A percentile compares a stretch with the other conserved stretches of the same genome.
Conservation (phyloP, 2,329 filamentous ascomycete species). For the Neofusicoccum kwambonambiense region DNA sequence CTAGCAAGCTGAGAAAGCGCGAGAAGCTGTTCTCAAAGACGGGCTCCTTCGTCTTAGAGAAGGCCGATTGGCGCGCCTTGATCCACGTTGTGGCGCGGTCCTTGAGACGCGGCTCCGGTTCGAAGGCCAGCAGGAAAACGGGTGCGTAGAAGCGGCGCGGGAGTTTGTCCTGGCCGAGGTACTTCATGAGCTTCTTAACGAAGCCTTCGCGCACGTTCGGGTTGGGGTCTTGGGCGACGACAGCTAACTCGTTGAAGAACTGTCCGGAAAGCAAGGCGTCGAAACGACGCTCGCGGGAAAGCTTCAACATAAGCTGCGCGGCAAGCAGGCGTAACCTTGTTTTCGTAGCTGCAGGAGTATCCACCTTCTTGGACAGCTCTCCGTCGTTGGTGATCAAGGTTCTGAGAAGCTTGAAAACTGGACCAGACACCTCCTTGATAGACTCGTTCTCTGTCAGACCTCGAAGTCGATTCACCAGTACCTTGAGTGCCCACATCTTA, state of each 20-base stretch:
- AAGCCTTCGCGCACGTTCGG: constrained; percentile 75
- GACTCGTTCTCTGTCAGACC: constrained; percentile 53
- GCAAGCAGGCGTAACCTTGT: constrained; percentile 79
- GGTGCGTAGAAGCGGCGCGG: constrained; percentile 81
- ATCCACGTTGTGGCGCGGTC: constrained; percentile 84
- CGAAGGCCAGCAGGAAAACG: constrained; percentile 87
- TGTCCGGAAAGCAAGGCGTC: constrained; percentile 71
- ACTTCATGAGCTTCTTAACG: constrained; percentile 84
- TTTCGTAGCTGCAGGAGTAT: constrained; percentile 76
- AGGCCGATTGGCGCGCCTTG: constrained; percentile 71
- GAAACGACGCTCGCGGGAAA: constrained; percentile 73
- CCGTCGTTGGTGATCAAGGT: constrained; percentile 73
- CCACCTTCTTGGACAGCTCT: constrained; percentile 69
- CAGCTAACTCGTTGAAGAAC: constrained; percentile 79
- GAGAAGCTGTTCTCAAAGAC: constrained; percentile 80
- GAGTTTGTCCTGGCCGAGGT: constrained; percentile 71
- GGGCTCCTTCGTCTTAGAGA: constrained; percentile 53
- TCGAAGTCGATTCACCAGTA: constrained; percentile 81
- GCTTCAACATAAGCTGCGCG: constrained; percentile 75
- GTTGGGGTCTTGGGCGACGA: constrained; percentile 76
- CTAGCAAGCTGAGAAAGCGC: constrained; percentile 80
- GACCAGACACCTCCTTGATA: constrained; percentile 56
- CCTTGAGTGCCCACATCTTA: constrained; percentile 80
- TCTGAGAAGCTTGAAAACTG: constrained; percentile 77
- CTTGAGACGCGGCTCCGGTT: constrained; percentile 73